These are phyloP conservation scores for Naganishia sp. DNA, from an alignment of 1,284 basidiomycete genomes.

Conservation along the genomic window DNA sequence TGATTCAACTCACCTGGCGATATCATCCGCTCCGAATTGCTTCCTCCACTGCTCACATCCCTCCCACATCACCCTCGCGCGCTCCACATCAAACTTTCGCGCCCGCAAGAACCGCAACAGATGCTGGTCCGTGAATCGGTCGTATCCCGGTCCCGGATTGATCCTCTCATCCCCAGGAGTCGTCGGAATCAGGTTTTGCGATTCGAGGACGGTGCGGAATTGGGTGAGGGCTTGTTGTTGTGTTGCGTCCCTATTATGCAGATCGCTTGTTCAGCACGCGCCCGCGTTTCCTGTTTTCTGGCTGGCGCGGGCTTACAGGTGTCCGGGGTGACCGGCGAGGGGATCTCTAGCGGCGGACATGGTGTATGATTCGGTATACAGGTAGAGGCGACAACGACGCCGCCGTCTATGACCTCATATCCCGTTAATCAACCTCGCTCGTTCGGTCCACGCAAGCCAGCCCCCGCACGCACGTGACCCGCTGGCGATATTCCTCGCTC, in stretches of 20 bases:
- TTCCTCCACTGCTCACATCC: slow-evolving; percentile 87
- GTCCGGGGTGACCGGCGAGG: slow-evolving; percentile 75
- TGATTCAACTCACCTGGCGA: slow-evolving; percentile 65
- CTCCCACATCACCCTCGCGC: slow-evolving; percentile 82
- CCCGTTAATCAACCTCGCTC: not conserved
- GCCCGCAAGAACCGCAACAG: slow-evolving; percentile 88
- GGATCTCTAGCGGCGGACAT: slow-evolving; percentile 54
- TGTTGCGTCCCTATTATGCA: slow-evolving; percentile 54
- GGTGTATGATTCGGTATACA: slow-evolving; percentile 3
- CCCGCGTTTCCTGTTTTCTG: not conserved
- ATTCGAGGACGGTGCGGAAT: slow-evolving; percentile 58
- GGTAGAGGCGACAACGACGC: not conserved
- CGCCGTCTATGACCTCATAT: slow-evolving; percentile 1
- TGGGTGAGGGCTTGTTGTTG: slow-evolving; percentile 74
- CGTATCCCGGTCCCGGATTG: slow-evolving; percentile 52
- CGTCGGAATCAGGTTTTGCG: slow-evolving; percentile 29
- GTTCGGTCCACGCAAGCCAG: slow-evolving; percentile 16
- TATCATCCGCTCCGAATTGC: slow-evolving; percentile 82
- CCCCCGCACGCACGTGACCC: slow-evolving; percentile 11
- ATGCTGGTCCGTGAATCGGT: slow-evolving; percentile 76
- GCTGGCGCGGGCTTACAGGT: slow-evolving; percentile 58
- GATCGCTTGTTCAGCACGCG: not conserved
- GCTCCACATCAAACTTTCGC: slow-evolving; percentile 82
- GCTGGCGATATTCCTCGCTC: slow-evolving; percentile 7
- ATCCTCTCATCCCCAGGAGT: slow-evolving; percentile 41